Base-by-base conservation (phyloP, 2,329 filamentous ascomycete genomes). In the Apiospora phragmitis region DNA sequence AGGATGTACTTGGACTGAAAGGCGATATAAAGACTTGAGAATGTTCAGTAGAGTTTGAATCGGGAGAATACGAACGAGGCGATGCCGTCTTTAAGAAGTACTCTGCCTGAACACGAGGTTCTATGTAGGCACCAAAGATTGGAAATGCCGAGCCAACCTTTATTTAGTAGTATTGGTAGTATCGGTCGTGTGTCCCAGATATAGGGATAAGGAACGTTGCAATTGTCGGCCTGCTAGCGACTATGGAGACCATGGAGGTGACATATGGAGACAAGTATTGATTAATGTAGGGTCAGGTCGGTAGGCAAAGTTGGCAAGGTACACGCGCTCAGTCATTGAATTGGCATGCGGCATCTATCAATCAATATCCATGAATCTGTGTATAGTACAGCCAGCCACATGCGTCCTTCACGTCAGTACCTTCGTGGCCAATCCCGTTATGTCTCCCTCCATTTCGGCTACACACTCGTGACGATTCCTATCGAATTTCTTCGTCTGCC, bases 191-290 rank as follows among this genome's bases (percentile, higher is more conserved):
- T 62, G 55, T 62, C 55, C 55, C 55, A 38, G 55, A 62, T 62
- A 62, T 62, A 62, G 55, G 55, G n/a, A 62, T 38, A 62, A 38
- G 55, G 55, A 62, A 62, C 55, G 55, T 62, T 62, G 32, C 55
- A 62, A 38, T 38, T 38, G 55, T 38, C 55, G 47, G 55, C 55
- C 55, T 59, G 9, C 51, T 62, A 38, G 18, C 51, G 51, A 59
- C 55, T 62, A 62, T 62, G 55, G 55, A 62, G 55, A 62, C 32
- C 32, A 32, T 55, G 26, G 26, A 55, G n/a, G 11, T n/a, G 45
- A 9, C 45, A 8, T 6, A 49, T 55, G 26, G 26, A 32, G 49
- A 55, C 49, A 11, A 18, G 14, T 18, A 29, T 55, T 32, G 49
- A 55, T 55, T 29, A n/a, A 62, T 38, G 29, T n/a, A 21, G 26